Base-by-base conservation (phyloP, 306 rosid species). In the Lagenaria siceraria region DNA sequence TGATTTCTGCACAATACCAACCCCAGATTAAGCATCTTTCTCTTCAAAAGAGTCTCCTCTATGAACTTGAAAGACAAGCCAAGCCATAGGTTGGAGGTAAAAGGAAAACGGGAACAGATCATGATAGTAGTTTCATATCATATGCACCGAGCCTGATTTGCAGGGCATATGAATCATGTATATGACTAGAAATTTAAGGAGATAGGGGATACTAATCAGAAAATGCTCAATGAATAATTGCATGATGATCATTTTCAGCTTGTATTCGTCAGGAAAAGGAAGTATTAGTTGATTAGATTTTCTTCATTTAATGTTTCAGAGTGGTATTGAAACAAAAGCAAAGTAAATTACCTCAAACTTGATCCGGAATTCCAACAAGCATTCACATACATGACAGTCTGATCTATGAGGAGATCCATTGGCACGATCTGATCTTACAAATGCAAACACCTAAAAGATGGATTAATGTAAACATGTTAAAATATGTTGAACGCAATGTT, bases 361-460 rank as follows among this genome's bases (percentile, higher is more conserved):
- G 65, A 92, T 84, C 53, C 92, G 88, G 82, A 96, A 96, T 74
- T 96, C 99, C 80, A 96, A 80, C 54, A 87, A 62, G 86, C 87
- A 78, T 73, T 81, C 98, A 43, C 98, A 96, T 21, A 96, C 97
- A 80, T 92, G 98, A 78, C 99, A 96, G 74, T 96, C 75, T 81
- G 99, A 95, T 87, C 97, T 86, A 79, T 92, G 99, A 13, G 96
- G 93, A 22, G 90, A 76, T 84, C 84, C 83, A 79, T 62, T 79
- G 62, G 87, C 63, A 59, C 80, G 77, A 77, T 90, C 89, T 19
- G 90, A 80, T 77, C 77, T 86, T 83, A 90, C 98, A 85, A 96
- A 96, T 77, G 99, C 98, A 87, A 96, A 92, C 71, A 96, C 98
- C 98, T 96, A 83, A 73, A 86, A 40, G 59, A 54, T 4, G 18